Base-by-base conservation (phyloP, 352 stramenopile species). In the Globisporangium spiculum region DNA sequence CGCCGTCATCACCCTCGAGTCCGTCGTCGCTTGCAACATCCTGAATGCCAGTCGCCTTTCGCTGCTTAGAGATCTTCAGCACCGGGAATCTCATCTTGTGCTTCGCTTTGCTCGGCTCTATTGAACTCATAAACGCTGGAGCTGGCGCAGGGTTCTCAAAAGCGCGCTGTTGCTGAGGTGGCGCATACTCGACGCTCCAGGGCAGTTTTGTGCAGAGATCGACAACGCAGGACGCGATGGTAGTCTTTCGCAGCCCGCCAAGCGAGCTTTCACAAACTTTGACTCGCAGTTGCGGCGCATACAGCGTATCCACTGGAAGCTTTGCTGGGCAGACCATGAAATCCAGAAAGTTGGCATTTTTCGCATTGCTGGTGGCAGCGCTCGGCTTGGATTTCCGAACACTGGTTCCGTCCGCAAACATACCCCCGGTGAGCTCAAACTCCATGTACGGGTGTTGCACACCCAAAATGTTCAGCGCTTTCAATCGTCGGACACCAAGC, bases 311-410 rank as follows among this genome's bases (percentile, higher is more conserved):
- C 0, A 90, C 50, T 1, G 84, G 86, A 0, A 94, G 57, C 61
- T 82, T 85, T 0, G 80, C 80, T 4, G 71, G 66, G 10, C 86
- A 66, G 1, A 84, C 71, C 10, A 92, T 72, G 10, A 75, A 72
- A 27, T 94, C 84, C 16, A 93, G 63, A n/a, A 93, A 83, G 26
- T 92, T 94, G 3, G 78, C 84, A 24, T 94, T 90, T 67, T 94
- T 94, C 52, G 74, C 80, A 32, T 71, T 80, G 3, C 61, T 58
- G 4, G 68, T 77, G 5, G 79, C 30, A 30, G 32, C 22, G 20
- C 78, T 77, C 1, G 82, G 69, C 27, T 83, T 80, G 0, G 77
- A 86, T 1, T 79, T 77, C 1, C 78, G 70, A 2, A 82, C 67
- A 65, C 58, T 83, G 2, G 75, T 80, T 5, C 78, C 77, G 36